Conservation (phyloP, 2,329 filamentous ascomycete genomes). For the Epichloe sibirici region DNA sequence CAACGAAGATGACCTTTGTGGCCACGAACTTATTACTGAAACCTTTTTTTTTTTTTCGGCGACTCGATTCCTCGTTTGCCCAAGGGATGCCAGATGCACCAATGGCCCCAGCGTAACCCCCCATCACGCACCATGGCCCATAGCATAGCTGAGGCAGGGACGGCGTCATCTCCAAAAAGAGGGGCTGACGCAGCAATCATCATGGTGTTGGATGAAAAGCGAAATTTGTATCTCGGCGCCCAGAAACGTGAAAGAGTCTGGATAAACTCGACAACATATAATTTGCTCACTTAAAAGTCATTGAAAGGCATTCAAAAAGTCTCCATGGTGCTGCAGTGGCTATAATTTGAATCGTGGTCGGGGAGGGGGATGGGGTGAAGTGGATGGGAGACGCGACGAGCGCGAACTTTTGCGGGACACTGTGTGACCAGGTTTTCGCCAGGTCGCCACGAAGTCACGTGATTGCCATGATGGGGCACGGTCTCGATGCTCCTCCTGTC, state of each 20-base stretch:
- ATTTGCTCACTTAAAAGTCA: conserved; percentile 1
- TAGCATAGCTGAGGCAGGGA: conserved; percentile 3
- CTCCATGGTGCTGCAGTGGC: conserved; percentile 17
- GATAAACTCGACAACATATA: conserved; percentile 11
- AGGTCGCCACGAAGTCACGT: conserved; percentile 33
- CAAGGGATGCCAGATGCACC: conserved; percentile 1
- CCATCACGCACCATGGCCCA: conserved; percentile 5
- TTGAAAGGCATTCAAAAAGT: conserved; percentile 4
- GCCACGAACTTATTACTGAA: background rate
- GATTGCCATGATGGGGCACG: conserved; percentile 13
- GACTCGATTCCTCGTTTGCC: background rate
- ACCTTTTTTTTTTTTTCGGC: background rate
- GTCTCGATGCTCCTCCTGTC: background rate
- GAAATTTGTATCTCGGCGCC: conserved; percentile 11
- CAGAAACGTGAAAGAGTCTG: conserved; percentile 10
- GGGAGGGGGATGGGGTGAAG: conserved; percentile 28
- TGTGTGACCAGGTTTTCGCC: conserved; percentile 21
- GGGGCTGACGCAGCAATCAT: conserved; percentile 11
- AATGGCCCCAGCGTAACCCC: conserved; percentile 1
- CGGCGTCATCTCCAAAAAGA: conserved; percentile 11
- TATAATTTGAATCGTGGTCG: conserved; percentile 9
- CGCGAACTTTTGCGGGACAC: conserved; percentile 26
- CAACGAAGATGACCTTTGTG: background rate
- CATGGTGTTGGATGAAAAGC: conserved; percentile 3
- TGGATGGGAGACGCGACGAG: conserved; percentile 32